These are phyloP conservation scores for Trichoderma arundinaceum DNA, from an alignment of 2,329 filamentous ascomycete species.

Conservation along the genomic window DNA sequence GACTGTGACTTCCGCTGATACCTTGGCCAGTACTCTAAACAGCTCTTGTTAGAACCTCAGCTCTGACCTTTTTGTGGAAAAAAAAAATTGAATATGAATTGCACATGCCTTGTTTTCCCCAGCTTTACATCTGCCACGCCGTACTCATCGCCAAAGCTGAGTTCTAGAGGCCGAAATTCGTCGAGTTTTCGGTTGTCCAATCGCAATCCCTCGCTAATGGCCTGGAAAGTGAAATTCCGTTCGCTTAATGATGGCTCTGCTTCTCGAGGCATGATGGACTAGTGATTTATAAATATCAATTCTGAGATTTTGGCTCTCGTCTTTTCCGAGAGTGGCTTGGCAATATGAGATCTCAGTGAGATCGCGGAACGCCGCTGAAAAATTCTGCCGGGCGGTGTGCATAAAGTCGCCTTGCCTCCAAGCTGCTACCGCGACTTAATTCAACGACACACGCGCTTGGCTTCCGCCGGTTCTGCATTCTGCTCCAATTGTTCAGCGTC, in stretches of 20 bases:
- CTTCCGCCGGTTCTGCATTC: not conserved
- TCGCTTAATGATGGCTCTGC: conserved; percentile 88
- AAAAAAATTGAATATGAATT: not conserved
- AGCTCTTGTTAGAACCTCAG: conserved; percentile 15
- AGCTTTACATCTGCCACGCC: conserved; percentile 85
- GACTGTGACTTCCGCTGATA: conserved; percentile 85
- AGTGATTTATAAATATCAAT: conserved; percentile 32
- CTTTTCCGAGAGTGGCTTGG: not conserved
- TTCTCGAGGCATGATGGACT: conserved; percentile 81
- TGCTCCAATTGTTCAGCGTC: not conserved
- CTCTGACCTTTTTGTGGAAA: not conserved
- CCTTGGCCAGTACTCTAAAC: conserved; percentile 76
- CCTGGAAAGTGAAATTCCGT: conserved; percentile 82
- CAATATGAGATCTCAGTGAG: conserved; percentile 34
- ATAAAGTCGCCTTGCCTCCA: conserved; percentile 13
- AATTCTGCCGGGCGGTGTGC: conserved; percentile 60
- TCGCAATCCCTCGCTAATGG: conserved; percentile 78
- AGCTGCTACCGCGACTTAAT: conserved; percentile 25
- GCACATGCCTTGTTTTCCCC: conserved; percentile 81
- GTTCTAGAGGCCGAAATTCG: conserved; percentile 75
- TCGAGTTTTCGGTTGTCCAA: conserved; percentile 84
- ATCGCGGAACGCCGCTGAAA: conserved; percentile 33
- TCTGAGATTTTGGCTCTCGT: conserved; percentile 20
- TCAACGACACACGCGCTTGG: conserved; percentile 12
- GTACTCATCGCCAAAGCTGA: conserved; percentile 88